Base-by-base conservation (phyloP, 768 basidiomycete species). In the Hygrophoropsis aurantiaca region DNA sequence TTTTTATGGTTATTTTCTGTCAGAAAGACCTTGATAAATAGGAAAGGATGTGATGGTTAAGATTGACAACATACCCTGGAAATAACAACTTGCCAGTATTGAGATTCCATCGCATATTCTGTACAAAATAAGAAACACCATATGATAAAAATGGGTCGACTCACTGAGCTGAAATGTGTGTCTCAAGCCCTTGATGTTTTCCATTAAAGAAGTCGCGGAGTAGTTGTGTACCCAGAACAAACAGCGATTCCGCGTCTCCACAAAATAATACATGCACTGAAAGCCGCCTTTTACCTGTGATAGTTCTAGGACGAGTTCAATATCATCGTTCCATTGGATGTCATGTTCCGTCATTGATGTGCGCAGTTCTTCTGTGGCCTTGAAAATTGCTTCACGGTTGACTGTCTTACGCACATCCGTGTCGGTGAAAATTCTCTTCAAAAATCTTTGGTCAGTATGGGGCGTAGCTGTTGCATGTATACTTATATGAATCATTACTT, bases 381-480 rank as follows among this genome's bases (percentile, higher is more conserved):
- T 24, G 10, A 35, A 34, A n/a, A 43, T 43, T 25, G 42, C 18
- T 30, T 42, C 19, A 8, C 25, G 3, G 25, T 33, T 50, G 21
- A 9, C 21, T 16, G 42, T 15, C 19, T 50, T 27, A 11, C 37
- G 34, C 9, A 50, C 25, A 39, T 50, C 34, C 19, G 27, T 37
- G n/a, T 50, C 49, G 0, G 79, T 81, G 40, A 72, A 78, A 6
- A 77, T 62, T 24, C 66, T 68, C 75, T 78, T 45, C 7, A 26
- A 23, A 23, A 40, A 5, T 3, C 24, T 20, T 16, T 47, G n/a
- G 11, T 21, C 23, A 30, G 10, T 30, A n/a, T 41, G 6, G 11
- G 11, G n/a, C 11, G 18, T 44, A 11, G 11, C 11, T n/a, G 15
- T 2, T 8, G 13, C n/a, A 47, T 27, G 24, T 24, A n/a, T n/a